Evolutionary conservation across 192 early-diverging fungal species (phyloP), one percentile per base, ranked within the genome.

Genomic region (Diversispora epigaea): DNA sequence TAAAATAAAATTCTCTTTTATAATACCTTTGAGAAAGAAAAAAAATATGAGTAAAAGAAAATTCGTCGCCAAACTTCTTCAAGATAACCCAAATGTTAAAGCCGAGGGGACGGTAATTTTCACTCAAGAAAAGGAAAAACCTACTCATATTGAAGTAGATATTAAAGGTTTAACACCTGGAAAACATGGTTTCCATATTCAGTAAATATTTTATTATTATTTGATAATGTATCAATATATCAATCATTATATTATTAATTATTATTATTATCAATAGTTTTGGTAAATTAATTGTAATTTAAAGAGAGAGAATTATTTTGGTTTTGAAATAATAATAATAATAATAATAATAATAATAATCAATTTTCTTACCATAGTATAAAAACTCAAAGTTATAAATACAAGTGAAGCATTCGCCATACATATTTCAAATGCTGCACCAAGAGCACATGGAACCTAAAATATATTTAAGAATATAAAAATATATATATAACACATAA

Each of bases 171-270:
- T 96, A 57, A 76, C 77, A 10, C 82, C 89, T 41, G 93, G 92
- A 64, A 81, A 87, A 63, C 93, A 94, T 84, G 94, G 94, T 62
- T 93, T 96, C 91, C 94, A 96, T 82, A 80, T 96, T 73, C 94
- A 96, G 81, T 82, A 82, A 77, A 78, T 63, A 61, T 41, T 25
- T 19, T 44, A 32, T 46, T 19, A n/a, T 14, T 22, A 17, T 6
- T 4, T 74, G 10, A 44, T 11, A 8, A 25, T 64, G n/a, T 45
- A 17, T 62, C 6, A n/a, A 19, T 22, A 19, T 44, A 47, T 40
- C 25, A 46, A 8, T n/a, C n/a, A 11, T 50, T 6, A 21, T 4
- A 49, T 17, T 6, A n/a, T 56, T 9, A 39, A 14, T 4, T 19
- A 32, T 5, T n/a, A 71, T 12, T 21, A 56, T 17, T 17, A 17